These are phyloP conservation scores for Globisporangium solare DNA, from an alignment of 352 stramenopile genomes.

Conservation along the genomic window DNA sequence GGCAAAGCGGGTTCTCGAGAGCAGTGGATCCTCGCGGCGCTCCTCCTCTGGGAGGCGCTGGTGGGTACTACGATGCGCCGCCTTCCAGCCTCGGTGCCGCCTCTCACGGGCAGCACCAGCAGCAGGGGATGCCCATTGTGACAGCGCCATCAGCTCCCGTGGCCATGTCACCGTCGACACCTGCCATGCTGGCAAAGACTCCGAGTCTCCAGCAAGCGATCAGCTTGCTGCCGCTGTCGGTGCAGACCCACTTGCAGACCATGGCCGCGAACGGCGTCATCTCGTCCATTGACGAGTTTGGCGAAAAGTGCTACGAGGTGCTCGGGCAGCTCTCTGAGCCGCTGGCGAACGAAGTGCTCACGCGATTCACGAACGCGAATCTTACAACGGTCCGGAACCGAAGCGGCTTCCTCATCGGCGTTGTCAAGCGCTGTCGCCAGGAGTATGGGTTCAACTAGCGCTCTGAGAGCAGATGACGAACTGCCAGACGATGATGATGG, in stretches of 20 bases:
- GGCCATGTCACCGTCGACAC: background rate
- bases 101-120: constrained; percentile 18
- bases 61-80: constrained; percentile 24
- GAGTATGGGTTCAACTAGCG: constrained; percentile 66
- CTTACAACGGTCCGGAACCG: constrained; percentile 70
- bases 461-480: no score
- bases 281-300: constrained; percentile 64
- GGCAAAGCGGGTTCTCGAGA: constrained; percentile 6
- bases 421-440: constrained; percentile 73
- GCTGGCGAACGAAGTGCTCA: constrained; percentile 71
- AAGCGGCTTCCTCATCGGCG: constrained; percentile 75
- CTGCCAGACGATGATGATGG: background rate
- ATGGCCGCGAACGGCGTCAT: constrained; percentile 54
- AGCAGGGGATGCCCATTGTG: constrained; percentile 18
- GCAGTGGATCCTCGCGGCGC: constrained; percentile 17
- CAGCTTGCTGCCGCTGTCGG: constrained; percentile 39
- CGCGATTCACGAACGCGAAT: constrained; percentile 68
- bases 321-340: constrained; percentile 69
- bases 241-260: constrained; percentile 63
- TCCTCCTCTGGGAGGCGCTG: constrained; percentile 6
- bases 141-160: constrained; percentile 2
- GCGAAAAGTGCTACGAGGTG: constrained; percentile 79
- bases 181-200: constrained; percentile 7
- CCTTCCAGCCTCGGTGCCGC: constrained; percentile 9
- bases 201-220: constrained; percentile 18